phyloP scores from a whole-genome alignment of 345 rosid genomes.

The Erucastrum elatum region DNA sequence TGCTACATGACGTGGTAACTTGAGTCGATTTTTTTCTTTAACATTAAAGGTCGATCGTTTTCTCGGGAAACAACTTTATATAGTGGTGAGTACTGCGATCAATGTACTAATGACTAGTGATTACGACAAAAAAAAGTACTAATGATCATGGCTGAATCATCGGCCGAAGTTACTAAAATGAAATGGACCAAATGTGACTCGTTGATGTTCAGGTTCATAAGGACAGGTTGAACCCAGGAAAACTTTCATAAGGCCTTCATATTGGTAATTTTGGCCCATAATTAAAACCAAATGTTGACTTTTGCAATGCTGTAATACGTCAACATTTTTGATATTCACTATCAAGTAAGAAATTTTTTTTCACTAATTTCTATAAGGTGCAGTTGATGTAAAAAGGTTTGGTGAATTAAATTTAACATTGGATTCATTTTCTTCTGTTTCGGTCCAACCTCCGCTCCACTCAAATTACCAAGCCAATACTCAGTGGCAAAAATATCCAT shows the following conservation, averaged over 20 bases:
- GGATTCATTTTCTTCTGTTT: neutral
- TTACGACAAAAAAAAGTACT: neutral
- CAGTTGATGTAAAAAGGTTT: no score
- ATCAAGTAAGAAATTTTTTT: no score
- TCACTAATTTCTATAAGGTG: no score
- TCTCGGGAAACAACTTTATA: neutral
- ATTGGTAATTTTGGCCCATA: neutral
- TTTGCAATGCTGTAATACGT: neutral
- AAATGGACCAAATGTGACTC: neutral
- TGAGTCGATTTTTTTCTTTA: neutral
- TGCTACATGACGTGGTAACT: slow-evolving; percentile 1
- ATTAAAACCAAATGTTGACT: neutral
- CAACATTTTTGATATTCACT: neutral
- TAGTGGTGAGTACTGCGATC: neutral
- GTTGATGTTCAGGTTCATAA: neutral
- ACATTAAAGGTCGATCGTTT: slow-evolving; percentile 5
- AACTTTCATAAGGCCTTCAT: neutral
- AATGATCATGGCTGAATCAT: neutral
- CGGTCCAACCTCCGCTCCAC: neutral
- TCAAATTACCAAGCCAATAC: neutral
- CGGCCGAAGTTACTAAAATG: neutral
- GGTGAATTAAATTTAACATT: no score
- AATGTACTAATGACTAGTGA: neutral
- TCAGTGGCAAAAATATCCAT: neutral
- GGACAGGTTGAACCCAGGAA: no score